Evolutionary conservation across 2,329 filamentous ascomycete genomes (phyloP).

Genomic region (Neocucurbitaria cava): DNA sequence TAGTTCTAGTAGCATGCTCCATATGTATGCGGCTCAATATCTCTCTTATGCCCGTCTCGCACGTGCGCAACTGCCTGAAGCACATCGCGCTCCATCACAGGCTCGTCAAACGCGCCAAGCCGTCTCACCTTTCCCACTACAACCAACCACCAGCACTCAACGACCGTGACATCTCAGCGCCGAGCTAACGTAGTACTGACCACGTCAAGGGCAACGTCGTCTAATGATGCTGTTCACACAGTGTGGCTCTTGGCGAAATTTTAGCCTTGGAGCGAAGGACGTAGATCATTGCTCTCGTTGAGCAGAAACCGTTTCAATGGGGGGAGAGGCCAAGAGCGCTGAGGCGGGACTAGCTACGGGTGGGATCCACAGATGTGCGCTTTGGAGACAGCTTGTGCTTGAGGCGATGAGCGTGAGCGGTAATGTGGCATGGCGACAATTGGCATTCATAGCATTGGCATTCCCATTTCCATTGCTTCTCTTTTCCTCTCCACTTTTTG

Average conservation of each 20-base stretch:
- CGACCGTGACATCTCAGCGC: slow-evolving; percentile 6
- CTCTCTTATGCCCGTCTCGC: slow-evolving; percentile 2
- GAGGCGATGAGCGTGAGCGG: slow-evolving; percentile 24
- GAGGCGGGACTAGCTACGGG: slow-evolving; percentile 11
- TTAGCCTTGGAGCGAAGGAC: slow-evolving; percentile 32
- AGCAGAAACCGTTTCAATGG: slow-evolving; percentile 21
- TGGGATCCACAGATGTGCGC: slow-evolving; percentile 21
- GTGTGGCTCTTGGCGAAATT: slow-evolving; percentile 15
- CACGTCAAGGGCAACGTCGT: background rate
- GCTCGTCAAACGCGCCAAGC: slow-evolving; percentile 34
- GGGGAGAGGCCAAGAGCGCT: slow-evolving; percentile 6
- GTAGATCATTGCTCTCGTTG: slow-evolving; percentile 25
- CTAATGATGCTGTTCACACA: slow-evolving; percentile 14
- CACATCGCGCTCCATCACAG: slow-evolving; percentile 29
- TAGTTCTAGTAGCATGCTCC: background rate
- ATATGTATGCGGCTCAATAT: slow-evolving; percentile 7
- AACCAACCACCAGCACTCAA: slow-evolving; percentile 23
- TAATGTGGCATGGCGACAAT: slow-evolving; percentile 22
- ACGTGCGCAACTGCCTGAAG: slow-evolving; percentile 24
- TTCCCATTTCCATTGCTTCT: slow-evolving; percentile 31
- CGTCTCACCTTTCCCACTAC: slow-evolving; percentile 28
- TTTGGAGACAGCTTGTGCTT: slow-evolving; percentile 35
- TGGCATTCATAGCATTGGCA: slow-evolving; percentile 40
- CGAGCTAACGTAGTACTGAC: slow-evolving; percentile 3
- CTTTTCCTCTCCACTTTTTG: slow-evolving; percentile 24